Percentiles rank a stretch among this genome's conserved stretches.
phyloP scores from a whole-genome alignment of 225 moss, liverwort and hornwort species.

The Physcomitrium patens region DNA sequence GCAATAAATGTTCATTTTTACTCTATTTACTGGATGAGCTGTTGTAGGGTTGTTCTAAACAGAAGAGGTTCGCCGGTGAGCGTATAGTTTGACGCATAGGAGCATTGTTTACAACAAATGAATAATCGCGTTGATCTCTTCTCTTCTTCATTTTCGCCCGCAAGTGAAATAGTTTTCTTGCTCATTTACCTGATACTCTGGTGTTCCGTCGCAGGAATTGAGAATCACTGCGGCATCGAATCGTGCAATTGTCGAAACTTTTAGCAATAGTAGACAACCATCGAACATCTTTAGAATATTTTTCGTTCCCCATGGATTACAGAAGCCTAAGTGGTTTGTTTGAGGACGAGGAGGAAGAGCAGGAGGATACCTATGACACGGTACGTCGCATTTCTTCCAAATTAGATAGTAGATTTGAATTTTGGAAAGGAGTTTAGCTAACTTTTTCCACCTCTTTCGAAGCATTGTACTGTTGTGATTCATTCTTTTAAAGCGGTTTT shows the following conservation, averaged over 20 bases:
- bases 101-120: constrained; percentile 1
- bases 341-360: constrained; percentile 66
- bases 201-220: constrained; percentile 27
- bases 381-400: constrained; percentile 31
- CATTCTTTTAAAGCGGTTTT: not conserved
- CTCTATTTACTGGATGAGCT: constrained; percentile 6
- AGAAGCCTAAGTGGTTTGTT: constrained; percentile 58
- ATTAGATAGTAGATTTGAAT: constrained; percentile 2
- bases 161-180: not conserved
- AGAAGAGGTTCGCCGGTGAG: constrained; percentile 10
- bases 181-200: constrained; percentile 12
- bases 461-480: constrained; percentile 10
- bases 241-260: constrained; percentile 19
- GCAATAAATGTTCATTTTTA: constrained; percentile 16
- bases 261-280: constrained; percentile 1
- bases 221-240: constrained; percentile 10
- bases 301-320: constrained; percentile 45
- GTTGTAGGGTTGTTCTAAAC: constrained; percentile 21
- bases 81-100: constrained; percentile 4
- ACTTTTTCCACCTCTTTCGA: not conserved
- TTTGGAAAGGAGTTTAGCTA: constrained; percentile 1
- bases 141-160: not conserved
- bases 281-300: not conserved
- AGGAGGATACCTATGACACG: constrained; percentile 40
- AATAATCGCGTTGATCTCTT: not conserved